A percentile compares a stretch with the other conserved stretches of the same genome.
Evolutionary conservation across 2,329 filamentous ascomycete genomes (phyloP).

Genomic region (Tolypocladium amazonense): DNA sequence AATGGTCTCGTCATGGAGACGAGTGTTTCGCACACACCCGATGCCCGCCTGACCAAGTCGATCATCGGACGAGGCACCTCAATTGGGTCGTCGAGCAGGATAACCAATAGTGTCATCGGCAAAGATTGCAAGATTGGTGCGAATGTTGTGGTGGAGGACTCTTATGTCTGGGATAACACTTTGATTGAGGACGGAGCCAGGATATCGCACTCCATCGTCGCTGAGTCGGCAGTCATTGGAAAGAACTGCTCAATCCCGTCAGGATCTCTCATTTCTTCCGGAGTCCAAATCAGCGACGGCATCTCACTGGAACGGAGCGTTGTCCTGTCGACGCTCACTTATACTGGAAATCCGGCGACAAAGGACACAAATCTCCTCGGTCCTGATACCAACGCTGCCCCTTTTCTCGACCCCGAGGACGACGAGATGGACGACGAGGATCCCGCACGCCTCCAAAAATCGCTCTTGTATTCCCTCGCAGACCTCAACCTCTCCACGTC

Average conservation of each 20-base stretch:
- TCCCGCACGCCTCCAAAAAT: conserved; percentile 40
- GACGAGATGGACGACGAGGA: conserved; percentile 40
- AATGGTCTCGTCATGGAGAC: conserved; percentile 70
- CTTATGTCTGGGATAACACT: conserved; percentile 81
- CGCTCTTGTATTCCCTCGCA: conserved; percentile 43
- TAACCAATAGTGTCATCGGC: conserved; percentile 73
- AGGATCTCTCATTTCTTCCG: conserved; percentile 71
- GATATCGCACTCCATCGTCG: conserved; percentile 66
- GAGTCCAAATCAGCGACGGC: conserved; percentile 59
- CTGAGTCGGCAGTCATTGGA: conserved; percentile 60
- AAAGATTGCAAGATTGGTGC: conserved; percentile 77
- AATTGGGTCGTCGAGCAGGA: conserved; percentile 59
- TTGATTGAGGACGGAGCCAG: conserved; percentile 64
- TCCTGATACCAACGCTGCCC: conserved; percentile 36
- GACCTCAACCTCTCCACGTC: conserved; percentile 42
- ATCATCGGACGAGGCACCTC: conserved; percentile 68
- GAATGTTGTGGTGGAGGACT: conserved; percentile 67
- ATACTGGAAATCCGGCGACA: conserved; percentile 23
- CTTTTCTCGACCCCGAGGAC: conserved; percentile 34
- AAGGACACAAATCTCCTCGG: conserved; percentile 38
- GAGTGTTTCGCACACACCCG: conserved; percentile 61
- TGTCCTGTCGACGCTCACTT: conserved; percentile 23
- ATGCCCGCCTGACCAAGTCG: conserved; percentile 59
- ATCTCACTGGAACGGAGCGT: conserved; percentile 29
- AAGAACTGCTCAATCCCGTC: conserved; percentile 56